phyloP scores from a whole-genome alignment of 805 yeast genomes.

The Yamadazyma ubonensis region DNA sequence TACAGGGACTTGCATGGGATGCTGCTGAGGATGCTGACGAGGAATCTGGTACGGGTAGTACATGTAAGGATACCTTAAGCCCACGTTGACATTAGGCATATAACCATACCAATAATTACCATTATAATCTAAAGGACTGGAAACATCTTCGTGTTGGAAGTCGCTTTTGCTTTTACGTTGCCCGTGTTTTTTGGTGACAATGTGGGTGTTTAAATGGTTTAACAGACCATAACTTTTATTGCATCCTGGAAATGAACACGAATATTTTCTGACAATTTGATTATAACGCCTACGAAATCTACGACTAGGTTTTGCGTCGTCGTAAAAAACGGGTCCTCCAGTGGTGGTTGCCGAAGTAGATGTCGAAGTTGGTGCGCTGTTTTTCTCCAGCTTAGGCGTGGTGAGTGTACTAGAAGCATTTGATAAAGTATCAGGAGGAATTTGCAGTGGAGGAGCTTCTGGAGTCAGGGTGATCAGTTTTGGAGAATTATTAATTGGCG shows the following conservation, averaged over 20 bases:
- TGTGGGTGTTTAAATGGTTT: constrained; percentile 45
- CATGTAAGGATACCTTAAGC: constrained; percentile 8
- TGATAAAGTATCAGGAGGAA: not conserved
- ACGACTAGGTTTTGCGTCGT: constrained; percentile 22
- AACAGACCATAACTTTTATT: constrained; percentile 42
- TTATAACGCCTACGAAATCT: constrained; percentile 36
- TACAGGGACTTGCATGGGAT: constrained; percentile 2
- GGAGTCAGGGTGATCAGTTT: not conserved
- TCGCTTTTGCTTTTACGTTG: constrained; percentile 41
- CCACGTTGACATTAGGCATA: constrained; percentile 9
- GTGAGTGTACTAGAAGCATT: not conserved
- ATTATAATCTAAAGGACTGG: constrained; percentile 12
- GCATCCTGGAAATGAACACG: constrained; percentile 39
- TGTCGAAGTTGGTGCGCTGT: not conserved
- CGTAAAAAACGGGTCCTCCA: constrained; percentile 9
- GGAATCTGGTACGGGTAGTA: constrained; percentile 10
- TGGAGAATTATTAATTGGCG: not conserved
- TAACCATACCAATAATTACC: constrained; percentile 22
- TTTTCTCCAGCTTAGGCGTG: constrained; percentile 1
- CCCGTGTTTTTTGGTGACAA: constrained; percentile 47
- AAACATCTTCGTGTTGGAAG: constrained; percentile 27
- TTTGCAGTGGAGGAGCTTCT: not conserved
- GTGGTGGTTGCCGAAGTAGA: not conserved
- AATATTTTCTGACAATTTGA: constrained; percentile 35
- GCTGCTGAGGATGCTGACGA: constrained; percentile 1